Evolutionary conservation across 768 basidiomycete genomes (phyloP).

Genomic region (Trametes punicea): DNA sequence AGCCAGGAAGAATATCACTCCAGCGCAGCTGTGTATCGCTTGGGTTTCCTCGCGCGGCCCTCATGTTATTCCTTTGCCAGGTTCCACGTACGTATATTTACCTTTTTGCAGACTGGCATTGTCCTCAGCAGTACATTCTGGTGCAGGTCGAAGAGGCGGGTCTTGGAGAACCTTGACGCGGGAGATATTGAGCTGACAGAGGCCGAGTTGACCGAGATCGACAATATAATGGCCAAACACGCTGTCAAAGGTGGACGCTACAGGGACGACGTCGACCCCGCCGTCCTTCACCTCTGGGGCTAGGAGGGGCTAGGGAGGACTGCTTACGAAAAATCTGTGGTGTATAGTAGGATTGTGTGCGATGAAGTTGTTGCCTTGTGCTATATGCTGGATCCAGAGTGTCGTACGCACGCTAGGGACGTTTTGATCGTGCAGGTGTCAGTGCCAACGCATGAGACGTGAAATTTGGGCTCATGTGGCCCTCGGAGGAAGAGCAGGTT

Average conservation of each 20-base stretch:
- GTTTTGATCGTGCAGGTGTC: no score
- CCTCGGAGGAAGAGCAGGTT: neutral
- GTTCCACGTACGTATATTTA: constrained; percentile 34
- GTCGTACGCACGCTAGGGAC: no score
- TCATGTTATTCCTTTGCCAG: constrained; percentile 43
- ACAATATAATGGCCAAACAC: constrained; percentile 33
- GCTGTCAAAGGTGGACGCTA: constrained; percentile 42
- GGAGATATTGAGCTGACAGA: constrained; percentile 34
- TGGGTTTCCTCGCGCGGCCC: constrained; percentile 25
- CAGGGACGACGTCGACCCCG: constrained; percentile 18
- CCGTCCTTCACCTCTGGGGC: constrained; percentile 32
- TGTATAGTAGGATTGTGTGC: no score
- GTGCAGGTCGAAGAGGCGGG: constrained; percentile 37
- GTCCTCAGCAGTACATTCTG: no score
- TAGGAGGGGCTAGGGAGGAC: constrained; percentile 18
- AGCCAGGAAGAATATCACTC: constrained; percentile 38
- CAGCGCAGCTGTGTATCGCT: constrained; percentile 38
- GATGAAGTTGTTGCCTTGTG: no score
- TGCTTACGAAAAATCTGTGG: neutral
- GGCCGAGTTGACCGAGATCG: constrained; percentile 39
- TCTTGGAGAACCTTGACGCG: constrained; percentile 40
- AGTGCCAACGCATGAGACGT: no score
- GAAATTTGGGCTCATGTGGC: neutral
- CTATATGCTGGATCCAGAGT: no score
- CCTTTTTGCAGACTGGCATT: neutral